Evolutionary conservation across 108 stramenopile genomes (phyloP).

Genomic region (Nitzschia sp.): DNA sequence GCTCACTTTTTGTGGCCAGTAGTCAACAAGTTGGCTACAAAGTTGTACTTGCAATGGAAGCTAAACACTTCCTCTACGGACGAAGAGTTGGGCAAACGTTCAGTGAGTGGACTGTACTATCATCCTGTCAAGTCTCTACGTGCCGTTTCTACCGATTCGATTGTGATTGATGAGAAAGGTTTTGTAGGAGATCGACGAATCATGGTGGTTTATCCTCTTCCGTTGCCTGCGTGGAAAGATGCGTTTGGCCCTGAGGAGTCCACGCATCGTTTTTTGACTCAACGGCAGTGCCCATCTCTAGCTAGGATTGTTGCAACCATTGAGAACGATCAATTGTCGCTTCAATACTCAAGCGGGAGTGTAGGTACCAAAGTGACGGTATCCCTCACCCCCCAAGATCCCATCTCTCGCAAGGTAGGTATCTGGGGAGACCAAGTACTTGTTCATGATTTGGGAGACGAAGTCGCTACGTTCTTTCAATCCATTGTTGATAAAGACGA

Average conservation of each 20-base stretch:
- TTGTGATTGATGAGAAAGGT: constrained; percentile 52
- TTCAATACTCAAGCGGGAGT: not conserved
- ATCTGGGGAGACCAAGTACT: constrained; percentile 65
- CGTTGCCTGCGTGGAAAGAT: constrained; percentile 41
- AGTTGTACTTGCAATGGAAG: constrained; percentile 5
- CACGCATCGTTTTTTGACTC: constrained; percentile 75
- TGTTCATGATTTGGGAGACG: constrained; percentile 76
- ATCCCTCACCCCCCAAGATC: not conserved
- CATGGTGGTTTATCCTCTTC: constrained; percentile 68
- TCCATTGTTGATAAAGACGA: constrained; percentile 45
- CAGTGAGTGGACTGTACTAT: constrained; percentile 39
- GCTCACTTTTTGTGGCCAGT: not conserved
- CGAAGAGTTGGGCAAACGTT: not conserved
- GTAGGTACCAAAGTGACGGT: not conserved
- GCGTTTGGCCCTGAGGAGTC: constrained; percentile 38
- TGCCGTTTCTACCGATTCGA: constrained; percentile 45
- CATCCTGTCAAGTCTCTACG: constrained; percentile 75
- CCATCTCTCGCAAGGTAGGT: constrained; percentile 42
- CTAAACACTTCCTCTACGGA: not conserved
- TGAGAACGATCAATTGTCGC: not conserved
- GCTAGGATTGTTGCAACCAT: constrained; percentile 50
- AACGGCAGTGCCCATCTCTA: constrained; percentile 68
- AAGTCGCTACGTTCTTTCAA: constrained; percentile 66
- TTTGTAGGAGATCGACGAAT: constrained; percentile 63
- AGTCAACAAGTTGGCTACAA: not conserved